Evolutionary conservation across 106 monocot genomes (phyloP).

Genomic region (Dioscorea dumetorum): DNA sequence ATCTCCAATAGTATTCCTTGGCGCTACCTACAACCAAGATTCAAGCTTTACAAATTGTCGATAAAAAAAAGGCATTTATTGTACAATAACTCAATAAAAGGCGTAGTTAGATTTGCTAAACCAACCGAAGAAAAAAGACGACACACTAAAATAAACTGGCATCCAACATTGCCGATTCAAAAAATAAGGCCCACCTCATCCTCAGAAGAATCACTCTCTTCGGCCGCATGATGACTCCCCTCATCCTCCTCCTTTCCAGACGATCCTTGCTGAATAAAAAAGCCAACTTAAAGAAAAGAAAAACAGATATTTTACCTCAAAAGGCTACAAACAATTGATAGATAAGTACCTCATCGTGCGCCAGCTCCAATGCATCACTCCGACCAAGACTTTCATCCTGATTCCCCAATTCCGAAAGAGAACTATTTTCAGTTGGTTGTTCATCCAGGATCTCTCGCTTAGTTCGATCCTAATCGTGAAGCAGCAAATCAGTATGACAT

Average conservation of each 20-base stretch:
- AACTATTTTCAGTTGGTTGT: not conserved
- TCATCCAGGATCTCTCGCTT: not conserved
- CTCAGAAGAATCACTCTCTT: conserved; percentile 92
- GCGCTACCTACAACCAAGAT: conserved; percentile 40
- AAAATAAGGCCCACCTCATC: conserved; percentile 46
- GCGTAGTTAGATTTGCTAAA: not conserved
- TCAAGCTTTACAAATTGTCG: not conserved
- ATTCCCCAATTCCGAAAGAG: not conserved
- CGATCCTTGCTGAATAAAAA: not conserved
- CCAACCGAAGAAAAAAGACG: not conserved
- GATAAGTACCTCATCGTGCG: not conserved
- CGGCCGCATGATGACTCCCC: conserved; percentile 1
- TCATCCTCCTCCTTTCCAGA: not conserved
- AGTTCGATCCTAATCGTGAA: not conserved
- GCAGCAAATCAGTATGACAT: not conserved
- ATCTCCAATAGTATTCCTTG: conserved; percentile 82
- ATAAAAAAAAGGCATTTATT: no score
- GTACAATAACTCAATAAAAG: not conserved
- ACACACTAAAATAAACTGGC: not conserved
- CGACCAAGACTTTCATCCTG: not conserved
- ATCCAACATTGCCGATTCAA: not conserved
- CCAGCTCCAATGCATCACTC: not conserved
- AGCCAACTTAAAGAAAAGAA: not conserved
- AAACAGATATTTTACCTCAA: not conserved
- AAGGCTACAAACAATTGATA: not conserved